phyloP scores from a whole-genome alignment of 2,329 filamentous ascomycete genomes.

The Colletotrichum sidae region DNA sequence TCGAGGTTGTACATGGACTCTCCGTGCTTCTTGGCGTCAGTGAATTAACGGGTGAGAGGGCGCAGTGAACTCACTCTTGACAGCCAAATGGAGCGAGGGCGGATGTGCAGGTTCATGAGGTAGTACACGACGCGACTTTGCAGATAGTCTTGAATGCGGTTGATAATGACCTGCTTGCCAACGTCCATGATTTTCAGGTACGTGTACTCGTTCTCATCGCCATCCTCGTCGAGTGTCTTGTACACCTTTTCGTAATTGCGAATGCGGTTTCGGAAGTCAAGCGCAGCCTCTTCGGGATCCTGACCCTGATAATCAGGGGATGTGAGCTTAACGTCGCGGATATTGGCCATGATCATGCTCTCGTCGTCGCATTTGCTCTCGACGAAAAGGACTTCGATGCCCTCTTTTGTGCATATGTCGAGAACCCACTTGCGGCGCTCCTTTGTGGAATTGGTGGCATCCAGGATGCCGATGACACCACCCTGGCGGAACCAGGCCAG shows the following conservation, averaged over 20 bases:
- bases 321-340: constrained; percentile 95
- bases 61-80: constrained; percentile 75
- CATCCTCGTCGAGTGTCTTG: constrained; percentile 85
- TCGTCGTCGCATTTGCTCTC: constrained; percentile 98
- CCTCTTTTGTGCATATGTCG: constrained; percentile 78
- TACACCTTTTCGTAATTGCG: constrained; percentile 98
- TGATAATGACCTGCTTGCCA: constrained; percentile 96
- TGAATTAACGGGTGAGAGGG: not conserved
- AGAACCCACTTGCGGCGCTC: constrained; percentile 90
- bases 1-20: constrained; percentile 93
- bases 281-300: constrained; percentile 90
- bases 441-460: constrained; percentile 97
- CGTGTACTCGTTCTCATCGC: constrained; percentile 85
- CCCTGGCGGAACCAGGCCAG: constrained; percentile 85
- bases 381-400: constrained; percentile 92
- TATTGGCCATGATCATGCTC: constrained; percentile 97
- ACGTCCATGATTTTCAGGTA: constrained; percentile 99
- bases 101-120: constrained; percentile 98
- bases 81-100: constrained; percentile 94
- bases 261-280: constrained; percentile 94
- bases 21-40: constrained; percentile 73
- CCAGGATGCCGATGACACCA: constrained; percentile 91
- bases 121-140: constrained; percentile 98
- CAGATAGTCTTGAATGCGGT: constrained; percentile 95
- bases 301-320: constrained; percentile 95